Base-by-base conservation (phyloP, 371 early-diverging fungal species). In the Apophysomyces variabilis region DNA sequence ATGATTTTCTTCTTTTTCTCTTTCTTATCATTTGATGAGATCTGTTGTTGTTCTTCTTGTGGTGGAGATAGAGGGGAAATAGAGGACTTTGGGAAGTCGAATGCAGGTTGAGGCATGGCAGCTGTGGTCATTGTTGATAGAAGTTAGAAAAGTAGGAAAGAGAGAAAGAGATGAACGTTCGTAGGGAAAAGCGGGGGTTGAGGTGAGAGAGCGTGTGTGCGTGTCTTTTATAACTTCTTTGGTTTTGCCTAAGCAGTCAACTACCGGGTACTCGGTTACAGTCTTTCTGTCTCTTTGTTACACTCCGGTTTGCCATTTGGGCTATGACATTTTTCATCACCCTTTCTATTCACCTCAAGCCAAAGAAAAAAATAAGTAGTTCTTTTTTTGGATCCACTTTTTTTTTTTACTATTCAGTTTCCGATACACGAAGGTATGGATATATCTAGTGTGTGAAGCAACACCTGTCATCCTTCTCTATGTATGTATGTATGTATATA, bases 201-300 rank as follows among this genome's bases (percentile, higher is more conserved):
- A 3, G 32, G 32, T 26, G 3, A 26, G 3, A 26, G 3, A 26
- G 32, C 1, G 3, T 26, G 0, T 26, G 32, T 3, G 32, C 3
- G 32, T 26, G 32, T n/a, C 21, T 50, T 50, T 50, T 50, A 50
- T 50, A 50, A 50, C 21, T 50, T 50, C 21, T 50, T 18, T 50
- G 21, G 21, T 50, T 11, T 26, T 11, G 9, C 54, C 21, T 9
- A 21, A 50, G 54, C 54, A 50, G 54, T 50, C 54, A 50, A 50
- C 54, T 50, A 50, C 54, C 54, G 54, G 54, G 54, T 50, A 50
- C 54, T 50, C 54, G 54, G 54, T 26, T 50, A 50, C 54, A 5
- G 54, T 16, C n/a, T 50, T 50, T 21, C 32, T n/a, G 41, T 41
- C 32, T 45, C 12, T 45, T n/a, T 26, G 54, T 50, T 50, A 50